Evolutionary conservation across 139 green algal species (phyloP).

Genomic region (Pseudopediastrum boryanum): DNA sequence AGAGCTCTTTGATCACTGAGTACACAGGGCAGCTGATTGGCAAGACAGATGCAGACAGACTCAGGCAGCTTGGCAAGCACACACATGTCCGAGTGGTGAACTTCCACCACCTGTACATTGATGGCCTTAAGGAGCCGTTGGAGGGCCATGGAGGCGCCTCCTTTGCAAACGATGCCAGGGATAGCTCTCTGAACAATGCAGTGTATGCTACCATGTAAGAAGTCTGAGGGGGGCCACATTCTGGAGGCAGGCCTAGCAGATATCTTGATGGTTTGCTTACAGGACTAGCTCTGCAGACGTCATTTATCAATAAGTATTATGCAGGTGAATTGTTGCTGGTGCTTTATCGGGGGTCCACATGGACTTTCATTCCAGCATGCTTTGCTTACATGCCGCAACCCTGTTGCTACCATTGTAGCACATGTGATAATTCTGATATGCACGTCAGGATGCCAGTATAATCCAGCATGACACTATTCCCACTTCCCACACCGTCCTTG

Average conservation of each 20-base stretch:
- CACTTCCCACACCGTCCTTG: too few species aligned
- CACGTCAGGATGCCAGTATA: too few species aligned
- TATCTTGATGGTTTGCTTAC: neutral
- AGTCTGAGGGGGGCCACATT: neutral
- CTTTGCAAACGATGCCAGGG: constrained; percentile 36
- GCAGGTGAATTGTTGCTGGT: too few species aligned
- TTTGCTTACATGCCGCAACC: neutral
- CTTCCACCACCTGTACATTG: constrained; percentile 30
- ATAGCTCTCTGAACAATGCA: constrained; percentile 17
- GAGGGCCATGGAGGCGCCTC: constrained; percentile 18
- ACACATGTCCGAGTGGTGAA: constrained; percentile 39
- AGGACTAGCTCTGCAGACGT: neutral
- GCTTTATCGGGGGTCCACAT: neutral
- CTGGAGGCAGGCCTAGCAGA: neutral
- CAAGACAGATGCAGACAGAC: constrained; percentile 17
- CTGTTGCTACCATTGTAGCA: neutral
- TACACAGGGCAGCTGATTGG: constrained; percentile 21
- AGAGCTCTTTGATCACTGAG: constrained; percentile 27
- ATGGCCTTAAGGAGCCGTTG: constrained; percentile 32
- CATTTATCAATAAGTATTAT: too few species aligned
- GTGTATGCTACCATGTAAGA: constrained; percentile 23
- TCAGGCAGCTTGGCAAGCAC: neutral
- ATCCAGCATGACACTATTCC: too few species aligned
- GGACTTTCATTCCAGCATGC: neutral
- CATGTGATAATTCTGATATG: neutral